phyloP scores from a whole-genome alignment of 140 eudicot genomes.

The Cichorium intybus region DNA sequence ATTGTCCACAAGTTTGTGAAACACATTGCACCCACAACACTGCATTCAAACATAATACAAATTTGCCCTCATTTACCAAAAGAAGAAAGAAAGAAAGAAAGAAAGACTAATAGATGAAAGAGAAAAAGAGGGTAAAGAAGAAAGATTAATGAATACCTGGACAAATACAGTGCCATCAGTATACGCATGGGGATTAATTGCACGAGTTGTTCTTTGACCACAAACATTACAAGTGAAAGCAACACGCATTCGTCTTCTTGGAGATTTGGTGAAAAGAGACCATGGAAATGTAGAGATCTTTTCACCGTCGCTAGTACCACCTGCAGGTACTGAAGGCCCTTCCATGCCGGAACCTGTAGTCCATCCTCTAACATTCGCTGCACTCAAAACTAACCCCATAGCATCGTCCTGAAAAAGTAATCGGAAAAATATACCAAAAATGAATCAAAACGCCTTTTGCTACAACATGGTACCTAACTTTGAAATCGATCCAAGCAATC shows the following conservation, averaged over 20 bases:
- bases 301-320: constrained; percentile 50
- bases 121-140: background rate
- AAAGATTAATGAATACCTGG: constrained; percentile 48
- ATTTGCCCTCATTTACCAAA: too few relatives aligned
- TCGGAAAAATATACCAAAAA: too few relatives aligned
- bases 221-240: constrained; percentile 95
- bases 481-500: background rate
- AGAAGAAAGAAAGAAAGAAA: too few relatives aligned
- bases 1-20: constrained; percentile 94
- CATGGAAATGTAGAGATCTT: constrained; percentile 80
- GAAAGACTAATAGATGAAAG: too few relatives aligned
- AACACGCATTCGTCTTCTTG: constrained; percentile 87
- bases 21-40: constrained; percentile 97
- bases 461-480: background rate
- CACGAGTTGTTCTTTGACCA: constrained; percentile 86
- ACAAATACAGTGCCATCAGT: constrained; percentile 97
- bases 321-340: constrained; percentile 79
- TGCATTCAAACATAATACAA: constrained; percentile 13
- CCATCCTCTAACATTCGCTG: constrained; percentile 84
- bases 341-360: constrained; percentile 97
- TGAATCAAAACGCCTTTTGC: background rate
- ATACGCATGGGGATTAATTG: constrained; percentile 93
- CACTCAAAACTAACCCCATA: constrained; percentile 88
- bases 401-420: constrained; percentile 73
- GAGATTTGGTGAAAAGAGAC: constrained; percentile 95